Conservation (phyloP, 345 rosid species). For the Hirschfeldia incana region DNA sequence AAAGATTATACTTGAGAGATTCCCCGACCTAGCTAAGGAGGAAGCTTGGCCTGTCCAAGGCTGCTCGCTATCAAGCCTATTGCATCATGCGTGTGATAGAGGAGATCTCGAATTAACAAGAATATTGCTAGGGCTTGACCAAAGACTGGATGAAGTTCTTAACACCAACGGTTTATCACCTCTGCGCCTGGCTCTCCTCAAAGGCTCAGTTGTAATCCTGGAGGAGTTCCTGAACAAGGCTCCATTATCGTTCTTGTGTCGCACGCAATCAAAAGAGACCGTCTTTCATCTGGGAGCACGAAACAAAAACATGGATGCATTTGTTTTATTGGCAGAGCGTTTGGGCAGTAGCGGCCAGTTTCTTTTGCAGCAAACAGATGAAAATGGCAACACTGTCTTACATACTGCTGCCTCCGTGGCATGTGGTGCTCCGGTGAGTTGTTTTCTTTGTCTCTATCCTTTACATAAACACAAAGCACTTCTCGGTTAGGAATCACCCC, state of each 20-base stretch:
- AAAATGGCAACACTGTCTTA: slow-evolving; percentile 53
- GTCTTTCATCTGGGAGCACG: slow-evolving; percentile 55
- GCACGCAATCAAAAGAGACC: slow-evolving; percentile 42
- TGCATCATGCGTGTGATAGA: slow-evolving; percentile 52
- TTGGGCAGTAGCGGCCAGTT: slow-evolving; percentile 36
- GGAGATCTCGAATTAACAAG: slow-evolving; percentile 52
- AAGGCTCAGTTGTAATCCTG: slow-evolving; percentile 50
- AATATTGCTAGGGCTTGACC: slow-evolving; percentile 43
- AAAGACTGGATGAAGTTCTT: slow-evolving; percentile 37
- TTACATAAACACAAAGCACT: background rate
- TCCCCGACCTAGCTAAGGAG: slow-evolving; percentile 40
- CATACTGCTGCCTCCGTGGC: slow-evolving; percentile 53
- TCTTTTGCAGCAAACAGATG: slow-evolving; percentile 38
- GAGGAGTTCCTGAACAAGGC: slow-evolving; percentile 43
- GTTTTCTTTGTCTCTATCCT: background rate
- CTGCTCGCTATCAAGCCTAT: slow-evolving; percentile 29
- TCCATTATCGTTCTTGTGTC: slow-evolving; percentile 13
- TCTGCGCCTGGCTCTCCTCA: slow-evolving; percentile 51
- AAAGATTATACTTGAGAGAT: slow-evolving; percentile 8
- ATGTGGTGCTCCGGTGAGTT: slow-evolving; percentile 28
- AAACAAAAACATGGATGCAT: slow-evolving; percentile 48
- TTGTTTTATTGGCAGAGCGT: slow-evolving; percentile 43
- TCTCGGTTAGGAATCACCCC: background rate
- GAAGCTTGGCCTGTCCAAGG: slow-evolving; percentile 15
- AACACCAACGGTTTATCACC: slow-evolving; percentile 54